Conservation (phyloP, 169 alveolate genomes). For the Plasmodium gallinaceum region DNA sequence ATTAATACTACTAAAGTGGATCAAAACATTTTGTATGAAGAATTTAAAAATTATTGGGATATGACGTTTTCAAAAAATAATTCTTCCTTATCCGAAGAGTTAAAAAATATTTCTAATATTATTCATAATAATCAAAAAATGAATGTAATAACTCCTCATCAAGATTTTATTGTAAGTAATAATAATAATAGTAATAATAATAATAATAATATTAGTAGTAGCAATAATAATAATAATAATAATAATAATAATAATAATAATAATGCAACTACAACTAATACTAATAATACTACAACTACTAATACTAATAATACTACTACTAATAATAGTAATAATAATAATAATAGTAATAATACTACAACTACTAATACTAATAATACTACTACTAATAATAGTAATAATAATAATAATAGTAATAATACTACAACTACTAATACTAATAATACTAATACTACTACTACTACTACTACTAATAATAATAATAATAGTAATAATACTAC, state of each 20-base stretch:
- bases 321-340: slow-evolving; percentile 5
- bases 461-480: slow-evolving; percentile 2
- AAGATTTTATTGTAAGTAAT: slow-evolving; percentile 16
- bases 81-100: background rate
- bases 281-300: background rate
- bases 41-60: slow-evolving; percentile 68
- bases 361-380: background rate
- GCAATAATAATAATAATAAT: background rate
- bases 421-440: background rate
- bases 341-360: background rate
- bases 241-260: slow-evolving; percentile 3
- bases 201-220: background rate
- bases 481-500: background rate
- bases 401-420: slow-evolving; percentile 1
- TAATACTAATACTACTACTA: slow-evolving; percentile 7
- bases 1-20: background rate
- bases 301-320: slow-evolving; percentile 7
- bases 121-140: slow-evolving; percentile 1
- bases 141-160: slow-evolving; percentile 7
- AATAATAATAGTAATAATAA: background rate
- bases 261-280: slow-evolving; percentile 4
- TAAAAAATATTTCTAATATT: background rate
- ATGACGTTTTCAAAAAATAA: slow-evolving; percentile 17
- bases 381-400: background rate
- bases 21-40: slow-evolving; percentile 31